phyloP scores from a whole-genome alignment of 2,329 filamentous ascomycete species.

The Xylariaceae sp. region DNA sequence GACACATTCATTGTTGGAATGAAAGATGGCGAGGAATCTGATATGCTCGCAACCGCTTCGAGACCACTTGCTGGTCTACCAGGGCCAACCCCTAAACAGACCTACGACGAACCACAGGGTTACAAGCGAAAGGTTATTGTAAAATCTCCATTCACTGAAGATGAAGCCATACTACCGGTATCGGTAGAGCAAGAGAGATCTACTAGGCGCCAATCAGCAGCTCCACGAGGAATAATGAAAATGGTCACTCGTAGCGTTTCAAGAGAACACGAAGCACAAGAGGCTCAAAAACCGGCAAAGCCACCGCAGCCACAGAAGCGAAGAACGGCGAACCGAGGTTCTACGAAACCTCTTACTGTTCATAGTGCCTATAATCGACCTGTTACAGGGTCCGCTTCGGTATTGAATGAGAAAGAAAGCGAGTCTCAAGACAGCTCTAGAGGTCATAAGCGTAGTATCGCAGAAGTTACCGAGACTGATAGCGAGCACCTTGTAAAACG shows the following conservation, averaged over 20 bases:
- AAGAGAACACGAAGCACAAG: slow-evolving; percentile 14
- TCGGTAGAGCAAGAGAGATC: slow-evolving; percentile 36
- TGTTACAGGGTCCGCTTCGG: slow-evolving; percentile 25
- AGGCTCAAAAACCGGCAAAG: slow-evolving; percentile 1
- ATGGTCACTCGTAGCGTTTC: slow-evolving; percentile 15
- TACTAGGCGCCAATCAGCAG: slow-evolving; percentile 29
- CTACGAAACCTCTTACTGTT: slow-evolving; percentile 16
- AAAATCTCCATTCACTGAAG: slow-evolving; percentile 27
- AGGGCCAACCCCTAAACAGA: neutral
- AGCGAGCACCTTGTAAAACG: slow-evolving; percentile 8
- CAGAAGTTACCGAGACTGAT: neutral
- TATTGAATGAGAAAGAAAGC: neutral
- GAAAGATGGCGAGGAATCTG: neutral
- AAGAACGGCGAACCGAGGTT: slow-evolving; percentile 18
- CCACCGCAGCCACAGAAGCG: slow-evolving; percentile 8
- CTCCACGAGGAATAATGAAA: slow-evolving; percentile 36
- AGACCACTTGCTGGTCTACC: neutral
- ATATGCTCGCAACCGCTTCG: neutral
- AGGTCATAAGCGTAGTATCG: neutral
- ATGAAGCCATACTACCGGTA: slow-evolving; percentile 27
- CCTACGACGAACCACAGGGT: slow-evolving; percentile 2
- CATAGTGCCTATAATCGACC: slow-evolving; percentile 36
- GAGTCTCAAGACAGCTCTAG: neutral
- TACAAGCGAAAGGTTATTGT: slow-evolving; percentile 31
- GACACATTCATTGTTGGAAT: neutral